Base-by-base conservation (phyloP, 306 rosid species). In the Alnus rubra region DNA sequence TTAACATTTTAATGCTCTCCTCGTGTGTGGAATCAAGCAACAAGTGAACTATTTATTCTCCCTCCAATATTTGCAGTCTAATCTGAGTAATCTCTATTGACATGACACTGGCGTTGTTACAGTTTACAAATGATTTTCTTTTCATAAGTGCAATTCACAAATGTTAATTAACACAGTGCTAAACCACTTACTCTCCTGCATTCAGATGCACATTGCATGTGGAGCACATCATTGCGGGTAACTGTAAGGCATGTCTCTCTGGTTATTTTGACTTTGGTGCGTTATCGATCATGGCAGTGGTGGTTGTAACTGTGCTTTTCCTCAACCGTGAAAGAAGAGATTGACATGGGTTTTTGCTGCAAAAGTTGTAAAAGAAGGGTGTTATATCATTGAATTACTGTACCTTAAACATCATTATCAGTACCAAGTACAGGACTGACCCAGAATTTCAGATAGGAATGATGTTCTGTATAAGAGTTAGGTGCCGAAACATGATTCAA, bases 251-350 rank as follows among this genome's bases (percentile, higher is more conserved):
- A 49, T 49, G 52, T 49, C 14, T 81, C 77, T 76, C 15, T 23
- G 59, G 58, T 69, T 30, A 33, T 59, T 42, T 55, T 74, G 75
- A 9, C 52, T 47, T 71, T 48, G 33, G 49, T 50, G 74, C 48
- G 49, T 55, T 55, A 75, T 76, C 28, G 28, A 23, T 23, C 67
- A 76, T 81, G 18, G 28, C 52, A 31, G 16, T 9, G 78, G 81
- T 72, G 75, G 63, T 65, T 77, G 74, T 19, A 76, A 44, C 78
- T 18, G 23, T 73, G 4, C 4, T 73, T 18, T 73, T 37, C 33
- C 63, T 44, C 44, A 35, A 7, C 7, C 5, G 35, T 47, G 30
- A 76, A 62, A 76, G 51, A 76, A 65, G 64, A n/a, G 31, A 76
- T 49, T 3, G 18, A 65, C 3, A 19, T 35, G 39, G 44, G 54